Evolutionary conservation across 257 asterid species (phyloP), one percentile per base, ranked within the genome.

Genomic region (Eucommia ulmoides): DNA sequence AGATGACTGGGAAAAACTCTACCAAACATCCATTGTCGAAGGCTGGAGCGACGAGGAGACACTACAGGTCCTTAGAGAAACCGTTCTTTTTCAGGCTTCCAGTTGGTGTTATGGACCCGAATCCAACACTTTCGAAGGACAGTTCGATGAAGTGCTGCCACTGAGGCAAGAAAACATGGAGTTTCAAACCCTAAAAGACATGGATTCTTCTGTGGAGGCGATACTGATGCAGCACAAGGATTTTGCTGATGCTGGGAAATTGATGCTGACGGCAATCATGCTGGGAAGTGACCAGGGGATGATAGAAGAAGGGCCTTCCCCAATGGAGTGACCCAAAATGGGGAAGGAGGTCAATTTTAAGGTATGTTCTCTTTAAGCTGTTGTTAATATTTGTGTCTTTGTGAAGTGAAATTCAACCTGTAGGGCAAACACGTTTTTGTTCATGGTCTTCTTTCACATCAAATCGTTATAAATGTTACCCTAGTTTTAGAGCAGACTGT

Each of bases 11-110:
- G 80, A 61, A 25, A 59, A 33, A 25, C 76, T 89, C 24, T 65
- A 80, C 60, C 73, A 71, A 62, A 70, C 47, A 66, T 89, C 88
- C 33, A 20, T 60, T 26, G 68, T 51, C 0, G 92, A 85, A 56
- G 96, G 94, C 42, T 82, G 94, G 94, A 74, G 84, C 49, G 96
- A 85, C 0, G 98, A 85, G 69, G 77, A 61, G 52, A 80, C 83
- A 11, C 38, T 64, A 23, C 74, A 65, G 23, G 35, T 63, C 59
- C 91, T 89, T 42, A 69, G 59, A 60, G 77, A 60, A 58, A 85
- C 93, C 9, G 18, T 75, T 26, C 80, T 89, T 51, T 85, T 80
- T 56, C 93, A 73, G 64, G 94, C 93, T 46, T 81, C 94, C 15
- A 64, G 64, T 19, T 80, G 72, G 74, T 89, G 94, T 60, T 89